Conservation (phyloP, 75 land plant genomes). For the Picea glauca region DNA sequence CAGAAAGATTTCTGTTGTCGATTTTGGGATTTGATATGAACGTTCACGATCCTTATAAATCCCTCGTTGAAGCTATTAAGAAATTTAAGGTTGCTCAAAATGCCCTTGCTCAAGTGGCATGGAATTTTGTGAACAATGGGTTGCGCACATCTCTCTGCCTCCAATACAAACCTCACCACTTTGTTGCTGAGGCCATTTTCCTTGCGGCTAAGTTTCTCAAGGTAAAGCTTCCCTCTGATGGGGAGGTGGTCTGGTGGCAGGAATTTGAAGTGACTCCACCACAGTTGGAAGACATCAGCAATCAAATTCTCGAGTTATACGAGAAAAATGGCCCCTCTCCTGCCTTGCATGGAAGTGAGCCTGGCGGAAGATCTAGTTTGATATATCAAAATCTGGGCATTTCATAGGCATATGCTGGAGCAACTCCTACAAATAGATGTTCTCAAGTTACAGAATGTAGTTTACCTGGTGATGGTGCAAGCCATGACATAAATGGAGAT, state of each 20-base stretch:
- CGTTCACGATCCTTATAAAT: constrained; percentile 58
- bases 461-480: too few relatives aligned
- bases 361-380: background rate
- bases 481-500: too few relatives aligned
- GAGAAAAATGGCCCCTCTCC: constrained; percentile 30
- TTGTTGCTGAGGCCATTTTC: constrained; percentile 61
- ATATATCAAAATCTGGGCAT: constrained; percentile 4
- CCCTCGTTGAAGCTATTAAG: constrained; percentile 50
- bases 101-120: constrained; percentile 57
- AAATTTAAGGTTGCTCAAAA: constrained; percentile 42
- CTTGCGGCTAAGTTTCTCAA: constrained; percentile 59
- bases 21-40: constrained; percentile 66
- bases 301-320: constrained; percentile 50
- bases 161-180: constrained; percentile 67
- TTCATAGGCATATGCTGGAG: background rate
- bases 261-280: constrained; percentile 60
- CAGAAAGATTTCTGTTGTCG: constrained; percentile 48
- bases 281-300: too few relatives aligned
- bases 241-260: constrained; percentile 68
- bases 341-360: constrained; percentile 17
- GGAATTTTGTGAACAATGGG: constrained; percentile 75
- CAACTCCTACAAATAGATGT: constrained; percentile 13
- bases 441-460: too few relatives aligned
- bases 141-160: constrained; percentile 61
- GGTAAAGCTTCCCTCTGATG: constrained; percentile 45